A percentile compares a stretch with the other conserved stretches of the same genome.
These are phyloP conservation scores for Gnomoniopsis smithogilvyi DNA, from an alignment of 2,329 filamentous ascomycete genomes.

Conservation along the genomic window DNA sequence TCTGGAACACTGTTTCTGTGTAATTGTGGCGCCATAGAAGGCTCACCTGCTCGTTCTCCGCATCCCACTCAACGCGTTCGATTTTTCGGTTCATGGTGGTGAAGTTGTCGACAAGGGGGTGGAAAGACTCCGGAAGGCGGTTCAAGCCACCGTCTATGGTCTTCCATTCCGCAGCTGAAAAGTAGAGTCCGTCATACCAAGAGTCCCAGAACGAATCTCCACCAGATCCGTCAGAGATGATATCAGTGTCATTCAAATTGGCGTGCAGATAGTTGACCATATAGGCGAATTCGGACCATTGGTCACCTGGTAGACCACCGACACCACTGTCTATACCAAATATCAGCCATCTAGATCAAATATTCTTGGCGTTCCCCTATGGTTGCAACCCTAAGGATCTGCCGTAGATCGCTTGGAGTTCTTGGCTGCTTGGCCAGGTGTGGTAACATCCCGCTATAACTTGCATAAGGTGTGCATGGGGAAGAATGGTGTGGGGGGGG, in stretches of 20 bases:
- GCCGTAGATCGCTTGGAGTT: not conserved
- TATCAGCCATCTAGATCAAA: not conserved
- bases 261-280: slow-evolving; percentile 56
- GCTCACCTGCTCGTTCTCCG: slow-evolving; percentile 48
- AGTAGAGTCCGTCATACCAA: slow-evolving; percentile 57
- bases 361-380: not conserved
- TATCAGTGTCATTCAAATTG: slow-evolving; percentile 52
- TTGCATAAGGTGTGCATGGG: not conserved
- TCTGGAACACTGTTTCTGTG: slow-evolving; percentile 37
- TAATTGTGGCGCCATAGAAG: slow-evolving; percentile 53
- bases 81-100: slow-evolving; percentile 56
- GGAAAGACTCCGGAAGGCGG: slow-evolving; percentile 59
- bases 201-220: slow-evolving; percentile 45
- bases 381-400: not conserved
- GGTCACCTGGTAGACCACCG: slow-evolving; percentile 48
- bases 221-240: slow-evolving; percentile 38
- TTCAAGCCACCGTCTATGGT: slow-evolving; percentile 59
- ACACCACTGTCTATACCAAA: slow-evolving; percentile 28
- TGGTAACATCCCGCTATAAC: not conserved
- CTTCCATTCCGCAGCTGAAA: slow-evolving; percentile 55
- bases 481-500: no score
- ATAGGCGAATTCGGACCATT: slow-evolving; percentile 64
- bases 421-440: not conserved
- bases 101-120: slow-evolving; percentile 55
- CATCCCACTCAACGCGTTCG: slow-evolving; percentile 52